Conservation (phyloP, 345 rosid species). For the Fremontodendron californicum region DNA sequence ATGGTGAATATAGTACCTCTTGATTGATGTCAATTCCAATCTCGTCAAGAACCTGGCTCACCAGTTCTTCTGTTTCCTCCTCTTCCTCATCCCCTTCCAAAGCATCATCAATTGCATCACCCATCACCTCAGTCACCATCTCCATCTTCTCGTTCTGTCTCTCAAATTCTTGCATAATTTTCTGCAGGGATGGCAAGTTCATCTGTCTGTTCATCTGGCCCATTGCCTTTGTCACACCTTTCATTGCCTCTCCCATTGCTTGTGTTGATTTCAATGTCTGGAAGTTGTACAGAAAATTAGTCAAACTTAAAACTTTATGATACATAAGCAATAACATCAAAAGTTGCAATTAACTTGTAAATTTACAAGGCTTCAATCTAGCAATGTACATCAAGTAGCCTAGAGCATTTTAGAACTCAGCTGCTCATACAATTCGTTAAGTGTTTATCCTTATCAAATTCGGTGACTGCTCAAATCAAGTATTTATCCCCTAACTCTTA, state of each 20-base stretch:
- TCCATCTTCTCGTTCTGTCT: conserved; percentile 84
- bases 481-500: not conserved
- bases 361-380: not conserved
- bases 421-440: not conserved
- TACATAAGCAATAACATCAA: not conserved
- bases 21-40: conserved; percentile 58
- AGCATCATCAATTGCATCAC: conserved; percentile 75
- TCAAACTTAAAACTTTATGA: not conserved
- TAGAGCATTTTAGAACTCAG: not conserved
- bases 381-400: not conserved
- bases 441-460: not conserved
- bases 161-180: conserved; percentile 74
- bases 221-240: conserved; percentile 82
- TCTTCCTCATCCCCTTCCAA: conserved; percentile 82
- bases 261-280: conserved; percentile 76
- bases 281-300: not conserved
- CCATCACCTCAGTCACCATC: conserved; percentile 73
- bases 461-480: not conserved
- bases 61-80: conserved; percentile 73
- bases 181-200: conserved; percentile 74
- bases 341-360: not conserved
- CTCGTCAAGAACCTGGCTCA: conserved; percentile 75
- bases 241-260: conserved; percentile 91
- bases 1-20: conserved; percentile 42
- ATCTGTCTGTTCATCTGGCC: conserved; percentile 80